Evolutionary conservation across 495 filamentous ascomycete species (phyloP), one percentile per base, ranked within the genome.

Genomic region (Aspergillus panamensis): DNA sequence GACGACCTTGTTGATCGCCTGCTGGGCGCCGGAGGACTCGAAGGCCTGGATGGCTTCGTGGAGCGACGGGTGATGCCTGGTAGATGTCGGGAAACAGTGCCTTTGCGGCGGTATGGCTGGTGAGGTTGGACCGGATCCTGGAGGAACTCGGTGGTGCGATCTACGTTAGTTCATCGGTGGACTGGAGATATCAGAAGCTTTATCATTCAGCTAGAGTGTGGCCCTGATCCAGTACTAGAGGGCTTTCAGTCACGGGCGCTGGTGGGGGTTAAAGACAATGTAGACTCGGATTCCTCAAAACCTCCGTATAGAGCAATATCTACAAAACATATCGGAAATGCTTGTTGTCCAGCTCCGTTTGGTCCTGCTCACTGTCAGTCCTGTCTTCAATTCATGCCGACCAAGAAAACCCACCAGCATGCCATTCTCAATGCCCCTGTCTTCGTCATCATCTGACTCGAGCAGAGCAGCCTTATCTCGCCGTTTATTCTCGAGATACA

Each of bases 301-400:
- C n/a, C n/a, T n/a, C n/a, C n/a, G n/a, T n/a, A n/a, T n/a, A n/a
- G n/a, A n/a, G n/a, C n/a, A n/a, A n/a, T n/a, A n/a, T n/a, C n/a
- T 45, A 45, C 16, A 45, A 29, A 6, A 58, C 55, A 33, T 82
- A 83, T 64, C 80, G 65, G 60, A 84, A 84, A 1, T 69, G 76
- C 60, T 75, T 78, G 45, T 84, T 84, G 21, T 82, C 80, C 14
- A 84, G 63, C 63, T 84, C 80, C 0, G 80, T 83, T 69, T 78
- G 69, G 56, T 83, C 80, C 67, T 79, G 66, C 8, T 5, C 2
- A 25, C 2, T 20, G 21, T 37, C 19, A 17, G 60, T 53, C 62
- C 57, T 5, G 12, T 4, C 29, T 31, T 20, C 33, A 44, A 19
- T 17, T 0, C 8, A 4, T 1, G 13, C 10, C n/a, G 1, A 49